These are phyloP conservation scores for Neoboletus subvelutipes DNA, from an alignment of 768 basidiomycete species.

Conservation along the genomic window DNA sequence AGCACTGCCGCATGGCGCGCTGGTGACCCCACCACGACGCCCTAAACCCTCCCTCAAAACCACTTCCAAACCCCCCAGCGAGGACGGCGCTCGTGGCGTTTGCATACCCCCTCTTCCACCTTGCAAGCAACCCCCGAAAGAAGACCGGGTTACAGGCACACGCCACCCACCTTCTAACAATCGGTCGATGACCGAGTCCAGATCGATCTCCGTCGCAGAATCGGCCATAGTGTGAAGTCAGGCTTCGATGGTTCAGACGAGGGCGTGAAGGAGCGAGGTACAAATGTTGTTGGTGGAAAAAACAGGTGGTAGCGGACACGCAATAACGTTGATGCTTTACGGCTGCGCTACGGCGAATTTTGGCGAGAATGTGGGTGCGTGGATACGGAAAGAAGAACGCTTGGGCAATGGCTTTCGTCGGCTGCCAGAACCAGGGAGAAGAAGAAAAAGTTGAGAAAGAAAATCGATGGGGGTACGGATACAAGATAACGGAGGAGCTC, in stretches of 20 bases:
- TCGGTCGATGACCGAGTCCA: constrained; percentile 99
- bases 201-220: constrained; percentile 89
- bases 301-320: constrained; percentile 16
- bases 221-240: constrained; percentile 60
- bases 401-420: constrained; percentile 17
- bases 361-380: constrained; percentile 10
- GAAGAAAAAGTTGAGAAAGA: constrained; percentile 13
- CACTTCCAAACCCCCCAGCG: not conserved
- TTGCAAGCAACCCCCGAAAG: constrained; percentile 10
- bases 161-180: constrained; percentile 87
- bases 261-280: constrained; percentile 19
- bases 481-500: constrained; percentile 35
- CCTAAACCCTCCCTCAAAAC: constrained; percentile 9
- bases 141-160: constrained; percentile 25
- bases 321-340: constrained; percentile 24
- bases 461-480: constrained; percentile 36
- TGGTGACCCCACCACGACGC: constrained; percentile 1
- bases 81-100: not conserved
- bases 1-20: constrained; percentile 21
- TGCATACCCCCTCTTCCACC: constrained; percentile 1
- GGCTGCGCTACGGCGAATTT: constrained; percentile 21
- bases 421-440: constrained; percentile 25
- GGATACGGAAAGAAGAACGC: constrained; percentile 1
- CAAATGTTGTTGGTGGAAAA: constrained; percentile 27
- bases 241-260: constrained; percentile 12